Percentiles rank a stretch among this genome's conserved stretches.
phyloP scores from a whole-genome alignment of 2,329 filamentous ascomycete species.

The Fonsecaea nubica region DNA sequence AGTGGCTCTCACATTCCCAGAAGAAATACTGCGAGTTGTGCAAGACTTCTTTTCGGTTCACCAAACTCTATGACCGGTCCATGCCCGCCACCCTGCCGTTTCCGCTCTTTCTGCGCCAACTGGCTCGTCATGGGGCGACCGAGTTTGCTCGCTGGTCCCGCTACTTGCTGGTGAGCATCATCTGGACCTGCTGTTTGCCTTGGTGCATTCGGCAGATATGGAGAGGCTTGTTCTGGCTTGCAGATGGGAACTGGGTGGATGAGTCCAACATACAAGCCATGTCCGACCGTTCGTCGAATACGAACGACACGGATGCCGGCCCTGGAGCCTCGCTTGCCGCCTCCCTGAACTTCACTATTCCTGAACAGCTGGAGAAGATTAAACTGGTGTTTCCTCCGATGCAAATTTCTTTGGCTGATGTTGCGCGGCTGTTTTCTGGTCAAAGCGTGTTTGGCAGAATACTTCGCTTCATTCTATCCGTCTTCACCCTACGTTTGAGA shows the following conservation, averaged over 20 bases:
- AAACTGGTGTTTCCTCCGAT: conserved; percentile 31
- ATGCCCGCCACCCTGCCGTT: conserved; percentile 88
- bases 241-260: conserved; percentile 72
- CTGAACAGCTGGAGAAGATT: conserved; percentile 28
- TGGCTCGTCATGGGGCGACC: conserved; percentile 73
- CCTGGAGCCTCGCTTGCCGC: not conserved
- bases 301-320: conserved; percentile 9
- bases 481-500: conserved; percentile 21
- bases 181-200: conserved; percentile 89
- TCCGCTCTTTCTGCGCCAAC: conserved; percentile 79
- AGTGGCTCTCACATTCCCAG: conserved; percentile 97
- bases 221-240: conserved; percentile 94
- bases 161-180: conserved; percentile 75
- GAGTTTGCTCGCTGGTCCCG: conserved; percentile 80
- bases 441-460: conserved; percentile 30
- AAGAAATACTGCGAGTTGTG: conserved; percentile 99
- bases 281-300: conserved; percentile 18
- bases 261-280: conserved; percentile 18
- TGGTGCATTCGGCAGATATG: conserved; percentile 91
- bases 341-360: conserved; percentile 17
- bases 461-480: conserved; percentile 26
- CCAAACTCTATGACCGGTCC: conserved; percentile 91
- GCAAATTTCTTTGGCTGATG: conserved; percentile 31
- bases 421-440: conserved; percentile 27
- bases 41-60: conserved; percentile 98